Conservation (phyloP, 768 basidiomycete genomes). For the Hericium rajendrae region DNA sequence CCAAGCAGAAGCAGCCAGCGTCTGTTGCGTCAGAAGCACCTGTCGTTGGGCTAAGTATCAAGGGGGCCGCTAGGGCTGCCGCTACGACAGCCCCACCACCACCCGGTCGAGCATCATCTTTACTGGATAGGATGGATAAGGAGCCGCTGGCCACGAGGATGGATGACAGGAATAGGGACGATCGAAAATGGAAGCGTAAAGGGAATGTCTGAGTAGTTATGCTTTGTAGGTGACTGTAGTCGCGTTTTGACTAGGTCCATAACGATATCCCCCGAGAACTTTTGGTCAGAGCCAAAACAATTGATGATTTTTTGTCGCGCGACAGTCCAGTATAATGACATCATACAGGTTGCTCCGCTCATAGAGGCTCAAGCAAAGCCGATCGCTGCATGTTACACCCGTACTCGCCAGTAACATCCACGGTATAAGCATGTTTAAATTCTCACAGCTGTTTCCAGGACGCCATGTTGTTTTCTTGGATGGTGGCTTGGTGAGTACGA, state of each 20-base stretch:
- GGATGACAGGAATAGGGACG: not conserved
- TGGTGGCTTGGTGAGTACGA: conserved; percentile 8
- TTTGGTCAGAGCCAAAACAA: too few relatives aligned
- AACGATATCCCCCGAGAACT: not conserved
- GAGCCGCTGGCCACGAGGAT: conserved; percentile 2
- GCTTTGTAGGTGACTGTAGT: not conserved
- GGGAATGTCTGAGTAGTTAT: not conserved
- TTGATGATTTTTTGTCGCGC: too few relatives aligned
- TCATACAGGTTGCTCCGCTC: too few relatives aligned
- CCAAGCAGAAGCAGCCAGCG: not conserved
- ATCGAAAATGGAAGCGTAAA: not conserved
- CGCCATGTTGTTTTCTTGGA: conserved; percentile 5
- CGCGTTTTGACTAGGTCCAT: not conserved
- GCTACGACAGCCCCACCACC: too few relatives aligned
- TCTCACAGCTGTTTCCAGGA: not conserved
- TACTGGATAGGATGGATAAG: conserved; percentile 10
- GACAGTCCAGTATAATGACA: too few relatives aligned
- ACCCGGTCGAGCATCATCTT: conserved; percentile 2
- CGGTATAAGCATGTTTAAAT: not conserved
- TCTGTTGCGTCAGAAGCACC: not conserved
- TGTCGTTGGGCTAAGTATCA: conserved; percentile 8
- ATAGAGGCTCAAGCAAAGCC: too few relatives aligned
- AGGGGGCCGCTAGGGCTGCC: conserved; percentile 9
- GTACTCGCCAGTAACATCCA: not conserved
- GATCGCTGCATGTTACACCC: too few relatives aligned